These are phyloP conservation scores for Crucihimalaya himalaica DNA, from an alignment of 345 rosid genomes.

Conservation along the genomic window DNA sequence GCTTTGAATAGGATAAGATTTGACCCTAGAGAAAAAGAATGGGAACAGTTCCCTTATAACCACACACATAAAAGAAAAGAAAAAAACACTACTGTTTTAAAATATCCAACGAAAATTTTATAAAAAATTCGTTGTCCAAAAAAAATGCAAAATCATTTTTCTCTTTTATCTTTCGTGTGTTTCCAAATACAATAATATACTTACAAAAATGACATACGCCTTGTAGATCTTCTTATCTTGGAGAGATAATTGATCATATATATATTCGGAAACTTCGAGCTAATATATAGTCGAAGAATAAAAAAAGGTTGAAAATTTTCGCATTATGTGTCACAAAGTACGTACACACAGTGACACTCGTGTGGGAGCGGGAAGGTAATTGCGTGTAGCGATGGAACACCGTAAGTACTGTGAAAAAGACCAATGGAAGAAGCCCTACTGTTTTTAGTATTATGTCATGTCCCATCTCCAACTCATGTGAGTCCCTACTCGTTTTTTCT, in stretches of 20 bases:
- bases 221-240: neutral
- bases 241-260: neutral
- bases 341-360: conserved; percentile 21
- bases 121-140: no score
- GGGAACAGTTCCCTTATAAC: neutral
- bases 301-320: neutral
- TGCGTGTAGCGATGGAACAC: conserved; percentile 43
- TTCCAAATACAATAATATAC: neutral
- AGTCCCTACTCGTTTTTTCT: conserved; percentile 5
- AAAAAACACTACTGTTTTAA: neutral
- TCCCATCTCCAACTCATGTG: conserved; percentile 38
- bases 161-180: neutral
- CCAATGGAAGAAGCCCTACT: conserved; percentile 32
- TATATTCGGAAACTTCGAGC: neutral
- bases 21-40: neutral
- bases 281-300: neutral
- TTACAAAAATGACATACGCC: neutral
- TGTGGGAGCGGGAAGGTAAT: conserved; percentile 25
- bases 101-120: no score
- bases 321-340: neutral
- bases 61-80: neutral
- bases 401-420: conserved; percentile 42
- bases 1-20: neutral
- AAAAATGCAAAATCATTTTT: neutral
- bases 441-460: conserved; percentile 33